Base-by-base conservation (phyloP, 2,329 filamentous ascomycete species). In the Hypoxylon sp. region DNA sequence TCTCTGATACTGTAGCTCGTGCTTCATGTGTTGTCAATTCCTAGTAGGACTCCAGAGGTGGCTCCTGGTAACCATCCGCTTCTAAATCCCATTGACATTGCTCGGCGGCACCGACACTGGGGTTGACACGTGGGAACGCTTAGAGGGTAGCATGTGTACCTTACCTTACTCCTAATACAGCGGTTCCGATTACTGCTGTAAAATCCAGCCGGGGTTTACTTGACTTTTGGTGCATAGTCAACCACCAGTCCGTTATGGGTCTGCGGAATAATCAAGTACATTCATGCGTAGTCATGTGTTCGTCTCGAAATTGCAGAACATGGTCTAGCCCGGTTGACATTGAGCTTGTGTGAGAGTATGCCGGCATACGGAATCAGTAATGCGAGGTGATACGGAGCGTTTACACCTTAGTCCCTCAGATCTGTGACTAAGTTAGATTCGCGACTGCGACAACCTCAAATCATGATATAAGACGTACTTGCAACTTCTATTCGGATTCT, bases 401-500 rank as follows among this genome's bases (percentile, higher is more conserved):
- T 22, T 11, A 44, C 39, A 10, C 17, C 39, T 44, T 22, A 19
- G n/a, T 22, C 39, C 2, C 9, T 44, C 17, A 19, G 39, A 17
- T 44, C 39, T 22, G 39, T 44, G 39, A 44, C 8, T 44, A 44
- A 44, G 39, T 17, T 11, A 44, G 6, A 11, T 44, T 22, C 39
- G 17, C 14, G 17, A 22, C 19, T 17, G 39, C 11, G 39, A 44
- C 39, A 44, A 3, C 37, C 39, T 44, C 39, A 9, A 44, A 37
- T 3, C 17, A n/a, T 24, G 29, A 53, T 53, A 53, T 53, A 53
- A 53, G 50, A 31, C 29, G 19, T 24, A 17, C 29, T 39, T 53
- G 31, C 29, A 53, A 39, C 50, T 26, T 37, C 29, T 35, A 17
- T 35, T 53, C 8, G 31, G 31, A 39, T 39, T 22, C 17, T 14